These are phyloP conservation scores for Noccaea caerulescens DNA, from an alignment of 345 rosid species.

Conservation along the genomic window DNA sequence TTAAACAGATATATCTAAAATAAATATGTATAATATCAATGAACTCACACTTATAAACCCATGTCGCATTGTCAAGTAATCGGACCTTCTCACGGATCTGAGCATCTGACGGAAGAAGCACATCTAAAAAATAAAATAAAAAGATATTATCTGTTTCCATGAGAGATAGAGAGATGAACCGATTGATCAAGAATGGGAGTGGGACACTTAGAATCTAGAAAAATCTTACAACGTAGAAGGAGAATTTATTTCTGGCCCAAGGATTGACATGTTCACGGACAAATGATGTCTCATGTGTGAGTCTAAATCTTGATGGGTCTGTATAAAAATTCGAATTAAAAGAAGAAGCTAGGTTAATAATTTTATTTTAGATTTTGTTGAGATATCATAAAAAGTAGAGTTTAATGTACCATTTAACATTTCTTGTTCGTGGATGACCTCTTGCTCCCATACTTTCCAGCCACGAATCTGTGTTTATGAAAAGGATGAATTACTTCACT, in stretches of 20 bases:
- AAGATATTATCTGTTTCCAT: not conserved
- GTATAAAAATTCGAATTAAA: not conserved
- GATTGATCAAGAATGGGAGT: not conserved
- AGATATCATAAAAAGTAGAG: not conserved
- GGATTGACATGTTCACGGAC: conserved; percentile 61
- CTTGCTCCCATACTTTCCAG: conserved; percentile 84
- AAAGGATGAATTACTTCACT: not conserved
- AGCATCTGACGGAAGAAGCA: conserved; percentile 80
- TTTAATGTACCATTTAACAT: conserved; percentile 21
- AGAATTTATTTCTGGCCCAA: conserved; percentile 54
- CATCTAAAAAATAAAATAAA: conserved; percentile 44
- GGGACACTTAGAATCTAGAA: not conserved
- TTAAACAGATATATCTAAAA: too few species aligned
- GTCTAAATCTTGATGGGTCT: conserved; percentile 81
- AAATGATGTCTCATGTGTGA: conserved; percentile 85
- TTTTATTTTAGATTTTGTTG: not conserved
- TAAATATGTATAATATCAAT: not conserved
- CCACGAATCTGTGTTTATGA: conserved; percentile 60
- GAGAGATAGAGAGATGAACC: not conserved
- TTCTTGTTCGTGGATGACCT: conserved; percentile 42
- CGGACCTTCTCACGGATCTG: conserved; percentile 69
- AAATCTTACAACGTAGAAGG: conserved; percentile 59
- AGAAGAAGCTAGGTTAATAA: not conserved
- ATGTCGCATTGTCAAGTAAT: conserved; percentile 82
- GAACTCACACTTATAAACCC: conserved; percentile 75